Base-by-base conservation (phyloP, 2,329 filamentous ascomycete genomes). In the Aspergillus sp. region DNA sequence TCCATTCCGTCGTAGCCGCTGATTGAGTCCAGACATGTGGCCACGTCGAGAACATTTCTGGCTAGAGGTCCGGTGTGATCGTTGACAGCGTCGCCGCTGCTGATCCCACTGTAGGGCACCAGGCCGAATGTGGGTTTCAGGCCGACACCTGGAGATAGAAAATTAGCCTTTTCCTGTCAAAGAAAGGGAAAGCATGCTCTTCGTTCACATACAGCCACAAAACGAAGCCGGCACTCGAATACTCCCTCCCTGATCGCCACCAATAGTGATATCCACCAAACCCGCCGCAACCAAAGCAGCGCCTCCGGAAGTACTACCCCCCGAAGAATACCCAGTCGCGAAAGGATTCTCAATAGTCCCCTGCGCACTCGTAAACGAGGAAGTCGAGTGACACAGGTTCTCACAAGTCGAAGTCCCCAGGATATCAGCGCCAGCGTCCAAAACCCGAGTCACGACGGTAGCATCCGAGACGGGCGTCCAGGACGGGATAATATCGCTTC, bases 401-500 rank as follows among this genome's bases (percentile, higher is more conserved):
- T 86, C 84, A 58, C 84, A 86, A 0, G 78, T 78, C 1, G 81
- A 75, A 0, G 82, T 84, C 11, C 84, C 80, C 7, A 78, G 73
- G 16, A 86, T 80, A 49, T 78, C 67, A 0, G 78, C 83, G 0
- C 83, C 83, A 2, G 81, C 81, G 16, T 83, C 78, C 3, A 86
- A 69, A 0, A 80, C 70, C 14, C 84, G 71, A 0, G 78, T 81
- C 22, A 85, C 81, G 1, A 85, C 78, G 0, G 82, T 84, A 0
- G 84, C 83, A 67, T 86, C 84, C 2, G 80, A 81, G 5, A 70
- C 74, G 0, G 83, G 81, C 0, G 76, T 81, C 82, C 83, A 85
- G 0, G 77, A 75, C 1, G 68, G 75, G 59, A 79, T 81, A 14
- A 79, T 78, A 61, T 84, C 80, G 47, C 79, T 85, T 0, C 84